phyloP scores from a whole-genome alignment of 2,329 filamentous ascomycete genomes.

The Penicillium sp. region DNA sequence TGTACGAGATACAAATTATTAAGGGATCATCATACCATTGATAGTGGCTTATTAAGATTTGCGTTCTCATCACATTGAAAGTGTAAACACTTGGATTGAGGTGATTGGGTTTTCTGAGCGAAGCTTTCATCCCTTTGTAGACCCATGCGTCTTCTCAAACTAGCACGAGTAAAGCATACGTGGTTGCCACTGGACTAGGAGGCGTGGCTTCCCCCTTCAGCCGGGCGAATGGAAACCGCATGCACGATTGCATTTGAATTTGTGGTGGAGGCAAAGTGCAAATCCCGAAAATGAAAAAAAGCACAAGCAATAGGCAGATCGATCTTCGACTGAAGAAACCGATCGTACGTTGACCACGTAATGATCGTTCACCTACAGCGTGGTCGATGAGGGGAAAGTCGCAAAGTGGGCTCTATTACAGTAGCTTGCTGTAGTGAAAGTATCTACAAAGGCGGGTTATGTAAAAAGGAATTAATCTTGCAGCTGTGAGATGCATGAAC shows the following conservation, averaged over 20 bases:
- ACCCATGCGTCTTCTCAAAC: constrained; percentile 1
- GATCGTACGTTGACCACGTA: constrained; percentile 5
- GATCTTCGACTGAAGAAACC: constrained; percentile 10
- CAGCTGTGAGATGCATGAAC: constrained; percentile 19
- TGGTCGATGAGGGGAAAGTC: not conserved
- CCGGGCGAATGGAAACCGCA: not conserved
- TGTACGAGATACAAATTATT: constrained; percentile 18
- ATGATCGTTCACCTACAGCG: constrained; percentile 2
- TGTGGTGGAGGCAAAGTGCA: not conserved
- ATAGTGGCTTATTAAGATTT: not conserved
- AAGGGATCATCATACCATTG: constrained; percentile 1
- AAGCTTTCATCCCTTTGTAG: constrained; percentile 1
- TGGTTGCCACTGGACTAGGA: constrained; percentile 6
- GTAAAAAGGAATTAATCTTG: constrained; percentile 10
- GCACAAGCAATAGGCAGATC: constrained; percentile 2
- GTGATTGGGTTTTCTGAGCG: not conserved
- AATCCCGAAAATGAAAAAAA: not conserved
- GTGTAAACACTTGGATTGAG: not conserved
- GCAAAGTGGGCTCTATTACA: constrained; percentile 7
- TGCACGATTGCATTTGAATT: not conserved
- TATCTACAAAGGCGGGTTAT: constrained; percentile 6
- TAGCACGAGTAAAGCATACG: constrained; percentile 17
- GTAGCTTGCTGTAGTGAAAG: constrained; percentile 13
- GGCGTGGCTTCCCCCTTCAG: not conserved
- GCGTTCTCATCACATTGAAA: not conserved